Conservation (phyloP, 352 stramenopile species). For the Pythium biforme region DNA sequence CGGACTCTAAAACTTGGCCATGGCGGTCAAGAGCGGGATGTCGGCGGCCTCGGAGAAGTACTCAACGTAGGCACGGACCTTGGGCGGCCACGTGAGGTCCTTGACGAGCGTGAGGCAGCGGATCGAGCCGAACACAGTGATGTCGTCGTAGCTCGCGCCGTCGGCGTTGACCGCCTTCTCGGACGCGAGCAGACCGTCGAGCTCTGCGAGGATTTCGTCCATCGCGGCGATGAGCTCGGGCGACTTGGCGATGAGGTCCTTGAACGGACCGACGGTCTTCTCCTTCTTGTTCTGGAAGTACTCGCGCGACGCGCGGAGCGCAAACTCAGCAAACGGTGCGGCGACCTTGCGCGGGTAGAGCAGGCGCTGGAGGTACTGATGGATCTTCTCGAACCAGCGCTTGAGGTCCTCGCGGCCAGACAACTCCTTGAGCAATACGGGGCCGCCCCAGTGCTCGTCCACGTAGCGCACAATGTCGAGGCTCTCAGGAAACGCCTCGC, state of each 20-base stretch:
- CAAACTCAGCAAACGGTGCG: constrained; percentile 47
- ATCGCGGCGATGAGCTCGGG: constrained; percentile 40
- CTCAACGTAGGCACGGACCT: constrained; percentile 47
- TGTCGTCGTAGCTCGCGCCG: constrained; percentile 47
- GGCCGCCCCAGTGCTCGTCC: constrained; percentile 41
- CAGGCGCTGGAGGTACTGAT: constrained; percentile 35
- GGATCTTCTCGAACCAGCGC: constrained; percentile 45
- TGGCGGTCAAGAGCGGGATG: constrained; percentile 44
- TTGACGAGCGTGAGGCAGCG: constrained; percentile 54
- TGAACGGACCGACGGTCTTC: constrained; percentile 47
- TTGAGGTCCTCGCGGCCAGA: constrained; percentile 42
- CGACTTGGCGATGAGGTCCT: constrained; percentile 36
- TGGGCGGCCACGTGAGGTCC: constrained; percentile 42
- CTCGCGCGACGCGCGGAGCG: constrained; percentile 38
- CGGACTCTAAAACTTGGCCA: constrained; percentile 38
- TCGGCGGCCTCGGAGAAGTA: constrained; percentile 43
- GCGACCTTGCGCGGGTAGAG: constrained; percentile 52
- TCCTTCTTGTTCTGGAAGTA: constrained; percentile 66
- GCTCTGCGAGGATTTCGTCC: constrained; percentile 38
- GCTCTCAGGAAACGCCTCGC: constrained; percentile 49
- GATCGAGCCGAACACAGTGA: constrained; percentile 52
- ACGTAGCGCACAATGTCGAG: constrained; percentile 62
- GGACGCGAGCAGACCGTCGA: constrained; percentile 41
- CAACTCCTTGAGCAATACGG: constrained; percentile 32
- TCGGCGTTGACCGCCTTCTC: constrained; percentile 37